Evolutionary conservation across 2,329 filamentous ascomycete genomes (phyloP), one percentile per base, ranked within the genome.

Genomic region (Ustilaginoidea virens): DNA sequence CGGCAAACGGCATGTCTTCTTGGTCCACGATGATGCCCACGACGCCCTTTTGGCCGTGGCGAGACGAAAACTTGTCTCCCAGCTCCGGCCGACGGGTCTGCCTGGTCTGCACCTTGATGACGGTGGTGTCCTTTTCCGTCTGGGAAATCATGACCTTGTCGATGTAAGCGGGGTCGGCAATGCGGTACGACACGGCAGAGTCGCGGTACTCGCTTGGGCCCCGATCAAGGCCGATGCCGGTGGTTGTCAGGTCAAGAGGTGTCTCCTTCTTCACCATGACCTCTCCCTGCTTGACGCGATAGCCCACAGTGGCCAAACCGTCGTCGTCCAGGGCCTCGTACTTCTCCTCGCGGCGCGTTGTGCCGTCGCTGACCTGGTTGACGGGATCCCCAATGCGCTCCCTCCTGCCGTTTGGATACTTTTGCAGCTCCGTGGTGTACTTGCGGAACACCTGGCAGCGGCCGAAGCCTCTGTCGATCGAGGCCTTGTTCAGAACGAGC

Each of bases 381-480:
- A 50, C 40, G 0, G 65, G 65, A 34, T 69, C 66, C n/a, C 66
- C 75, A 22, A 80, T 62, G n/a, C 69, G 70, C 51, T 70, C 76
- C 37, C 58, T 60, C 25, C 57, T 82, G 29, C 81, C 78, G 48
- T 93, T 96, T 18, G 81, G 73, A 46, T 96, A 96, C 40, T 79
- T 80, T 49, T 90, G 86, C 32, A 98, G 61, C 33, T 83, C 79
- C 4, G 82, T 80, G 9, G 77, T 74, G 48, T 90, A 83, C 55
- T 98, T 98, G 41, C 87, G 79, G 65, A 94, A 87, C n/a, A 96
- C 90, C 48, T 98, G 92, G 46, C 90, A 96, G 21, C 90, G 76
- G 25, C 90, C 92, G 45, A 96, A 98, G 4, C 90, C 92, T 43
- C 90, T 73, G 44, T 98, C 92, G 33, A 85, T 77, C 0, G 86